Evolutionary conservation across 1,139 yeast genomes (phyloP), one percentile per base, ranked within the genome.

Genomic region (Lodderomyces orthopsilosis): DNA sequence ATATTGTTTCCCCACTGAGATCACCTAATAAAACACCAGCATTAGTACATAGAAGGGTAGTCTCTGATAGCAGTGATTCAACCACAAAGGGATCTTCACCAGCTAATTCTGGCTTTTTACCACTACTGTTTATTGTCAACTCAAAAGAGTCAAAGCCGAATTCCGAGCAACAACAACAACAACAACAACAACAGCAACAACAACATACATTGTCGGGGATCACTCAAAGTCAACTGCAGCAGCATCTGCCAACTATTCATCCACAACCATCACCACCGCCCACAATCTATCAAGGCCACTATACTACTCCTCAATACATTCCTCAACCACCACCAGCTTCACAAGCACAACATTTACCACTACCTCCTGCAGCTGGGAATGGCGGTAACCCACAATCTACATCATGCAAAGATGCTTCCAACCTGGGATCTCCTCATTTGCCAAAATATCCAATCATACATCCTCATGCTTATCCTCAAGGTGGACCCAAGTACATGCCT

Each of bases 1-100:
- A 58, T 45, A 47, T 56, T 9, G 61, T 55, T 2, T 66, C 72
- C 4, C 72, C 73, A 1, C 44, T 40, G 23, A 54, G 69, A 41
- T 65, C 72, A 1, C 72, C 72, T 2, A 54, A 53, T 27, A 62
- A 58, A 44, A 68, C 65, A 61, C 72, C 73, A 1, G 44, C 50
- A n/a, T 13, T 19, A 4, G 38, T 46, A 9, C 69, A 63, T 46
- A 55, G 60, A 46, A 55, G 70, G 38, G 56, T 55, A 7, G 54
- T 51, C 17, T 62, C 68, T 4, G 69, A 64, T 43, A 56, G 60
- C 14, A 61, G 62, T 45, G 67, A 61, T 21, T 45, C 37, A 13
- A 22, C 34, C 34, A 30, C 34, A 12, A 30, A 30, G 15, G 34
- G 34, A 15, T 30, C 34, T 14, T 30, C 34, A 30, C 34, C 34